A percentile compares a stretch with the other conserved stretches of the same genome.
These are phyloP conservation scores for Metschnikowia dekortorum DNA, from an alignment of 805 yeast genomes.

Conservation along the genomic window DNA sequence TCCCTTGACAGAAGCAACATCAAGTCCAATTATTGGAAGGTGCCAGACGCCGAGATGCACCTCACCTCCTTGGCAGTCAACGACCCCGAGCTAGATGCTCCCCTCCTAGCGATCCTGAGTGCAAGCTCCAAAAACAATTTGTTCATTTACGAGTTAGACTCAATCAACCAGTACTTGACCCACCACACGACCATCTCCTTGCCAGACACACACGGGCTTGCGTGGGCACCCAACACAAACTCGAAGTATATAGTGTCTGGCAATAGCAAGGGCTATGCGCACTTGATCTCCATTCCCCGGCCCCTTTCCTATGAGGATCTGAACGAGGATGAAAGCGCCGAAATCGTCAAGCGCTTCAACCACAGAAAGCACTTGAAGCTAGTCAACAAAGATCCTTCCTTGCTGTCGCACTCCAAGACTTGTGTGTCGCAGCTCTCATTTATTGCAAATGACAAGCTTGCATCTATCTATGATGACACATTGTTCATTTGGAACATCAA, in stretches of 20 bases:
- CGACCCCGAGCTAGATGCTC: slow-evolving; percentile 18
- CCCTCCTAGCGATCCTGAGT: slow-evolving; percentile 50
- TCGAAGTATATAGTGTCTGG: slow-evolving; percentile 58
- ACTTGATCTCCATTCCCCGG: slow-evolving; percentile 64
- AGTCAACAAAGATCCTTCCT: slow-evolving; percentile 23
- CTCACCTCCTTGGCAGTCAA: slow-evolving; percentile 41
- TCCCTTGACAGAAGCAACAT: slow-evolving; percentile 37
- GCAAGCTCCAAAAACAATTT: slow-evolving; percentile 44
- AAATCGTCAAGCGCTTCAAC: slow-evolving; percentile 71
- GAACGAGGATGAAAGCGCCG: slow-evolving; percentile 50
- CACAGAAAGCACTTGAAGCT: slow-evolving; percentile 60
- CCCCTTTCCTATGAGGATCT: slow-evolving; percentile 7
- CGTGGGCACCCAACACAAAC: slow-evolving; percentile 44
- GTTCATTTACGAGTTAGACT: slow-evolving; percentile 46
- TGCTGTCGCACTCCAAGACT: slow-evolving; percentile 18
- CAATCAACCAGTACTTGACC: slow-evolving; percentile 38
- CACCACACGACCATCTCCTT: slow-evolving; percentile 58
- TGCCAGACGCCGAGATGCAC: slow-evolving; percentile 40
- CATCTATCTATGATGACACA: slow-evolving; percentile 63
- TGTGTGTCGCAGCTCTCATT: slow-evolving; percentile 27
- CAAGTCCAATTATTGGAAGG: slow-evolving; percentile 43
- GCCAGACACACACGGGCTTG: slow-evolving; percentile 50
- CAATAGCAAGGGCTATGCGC: slow-evolving; percentile 69
- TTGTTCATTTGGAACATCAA: slow-evolving; percentile 73
- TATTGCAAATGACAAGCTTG: slow-evolving; percentile 39